phyloP scores from a whole-genome alignment of 1,139 yeast species.

The Geotrichum macrosporum region DNA sequence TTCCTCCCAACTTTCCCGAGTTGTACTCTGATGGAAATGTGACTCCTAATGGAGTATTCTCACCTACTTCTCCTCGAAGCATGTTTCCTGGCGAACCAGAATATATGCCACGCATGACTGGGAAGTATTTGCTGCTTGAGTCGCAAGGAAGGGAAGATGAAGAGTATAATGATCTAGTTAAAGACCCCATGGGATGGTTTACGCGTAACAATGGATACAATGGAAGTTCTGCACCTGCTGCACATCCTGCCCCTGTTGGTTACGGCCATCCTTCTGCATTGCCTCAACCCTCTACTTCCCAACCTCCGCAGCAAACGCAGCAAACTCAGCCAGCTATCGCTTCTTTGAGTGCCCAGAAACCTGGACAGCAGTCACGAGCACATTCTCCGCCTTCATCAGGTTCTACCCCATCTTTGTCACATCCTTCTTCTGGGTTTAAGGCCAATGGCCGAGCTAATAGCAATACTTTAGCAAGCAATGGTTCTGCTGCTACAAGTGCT shows the following conservation, averaged over 20 bases:
- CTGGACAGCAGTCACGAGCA: background rate
- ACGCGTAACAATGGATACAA: slow-evolving; percentile 14
- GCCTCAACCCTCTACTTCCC: background rate
- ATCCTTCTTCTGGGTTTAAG: slow-evolving; percentile 4
- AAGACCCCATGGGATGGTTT: slow-evolving; percentile 31
- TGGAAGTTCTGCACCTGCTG: background rate
- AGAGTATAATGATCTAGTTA: slow-evolving; percentile 34
- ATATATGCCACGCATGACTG: slow-evolving; percentile 24
- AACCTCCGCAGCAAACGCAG: slow-evolving; percentile 8
- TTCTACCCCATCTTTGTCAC: slow-evolving; percentile 1
- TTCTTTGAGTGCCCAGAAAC: background rate
- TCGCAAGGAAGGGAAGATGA: slow-evolving; percentile 34
- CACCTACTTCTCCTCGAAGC: slow-evolving; percentile 29
- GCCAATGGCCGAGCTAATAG: slow-evolving; percentile 2
- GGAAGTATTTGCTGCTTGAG: slow-evolving; percentile 34
- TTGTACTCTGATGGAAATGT: slow-evolving; percentile 9
- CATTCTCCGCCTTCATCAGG: slow-evolving; percentile 9
- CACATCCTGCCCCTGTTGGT: slow-evolving; percentile 35
- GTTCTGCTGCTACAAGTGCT: background rate
- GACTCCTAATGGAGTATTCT: slow-evolving; percentile 12
- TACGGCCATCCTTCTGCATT: slow-evolving; percentile 4
- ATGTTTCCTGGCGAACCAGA: slow-evolving; percentile 27
- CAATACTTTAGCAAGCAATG: background rate
- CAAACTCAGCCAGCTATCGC: slow-evolving; percentile 4
- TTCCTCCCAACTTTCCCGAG: slow-evolving; percentile 11